Conservation (phyloP, 2,329 filamentous ascomycete species). For the Claviceps sp. region DNA sequence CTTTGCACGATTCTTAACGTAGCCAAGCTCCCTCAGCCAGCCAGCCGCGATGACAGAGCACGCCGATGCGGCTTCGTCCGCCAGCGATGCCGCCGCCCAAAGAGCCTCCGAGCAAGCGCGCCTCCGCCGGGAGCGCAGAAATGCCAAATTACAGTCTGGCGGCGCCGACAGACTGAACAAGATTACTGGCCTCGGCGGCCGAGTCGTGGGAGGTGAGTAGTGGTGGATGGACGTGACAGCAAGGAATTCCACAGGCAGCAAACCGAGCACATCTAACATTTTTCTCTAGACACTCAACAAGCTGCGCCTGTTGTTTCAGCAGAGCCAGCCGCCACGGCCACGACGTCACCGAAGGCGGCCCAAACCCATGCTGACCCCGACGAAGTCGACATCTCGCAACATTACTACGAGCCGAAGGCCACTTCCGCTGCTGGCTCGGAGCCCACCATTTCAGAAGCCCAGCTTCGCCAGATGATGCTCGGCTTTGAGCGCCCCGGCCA, state of each 20-base stretch:
- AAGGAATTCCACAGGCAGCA: background rate
- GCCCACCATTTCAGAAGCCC: slow-evolving; percentile 37
- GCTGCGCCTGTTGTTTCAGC: background rate
- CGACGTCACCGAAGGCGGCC: background rate
- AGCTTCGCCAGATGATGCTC: slow-evolving; percentile 52
- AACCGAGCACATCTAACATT: background rate
- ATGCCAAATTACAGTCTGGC: slow-evolving; percentile 64
- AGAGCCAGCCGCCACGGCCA: background rate
- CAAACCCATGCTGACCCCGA: slow-evolving; percentile 46
- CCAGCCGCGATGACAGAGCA: slow-evolving; percentile 25
- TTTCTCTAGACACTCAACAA: slow-evolving; percentile 2
- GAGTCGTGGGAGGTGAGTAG: slow-evolving; percentile 19
- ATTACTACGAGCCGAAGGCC: slow-evolving; percentile 47
- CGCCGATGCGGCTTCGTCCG: slow-evolving; percentile 12
- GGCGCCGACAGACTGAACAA: slow-evolving; percentile 57
- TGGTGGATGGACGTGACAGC: background rate
- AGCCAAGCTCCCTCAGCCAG: background rate
- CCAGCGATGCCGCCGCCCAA: slow-evolving; percentile 28
- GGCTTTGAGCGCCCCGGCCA: slow-evolving; percentile 32
- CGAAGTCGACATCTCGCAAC: slow-evolving; percentile 67
- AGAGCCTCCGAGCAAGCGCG: slow-evolving; percentile 53
- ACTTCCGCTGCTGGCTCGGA: slow-evolving; percentile 15
- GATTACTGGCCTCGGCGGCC: slow-evolving; percentile 56
- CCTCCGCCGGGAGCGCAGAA: slow-evolving; percentile 63
- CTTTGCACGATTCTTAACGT: background rate